These are phyloP conservation scores for Brassica incana DNA, from an alignment of 345 rosid genomes.

Conservation along the genomic window DNA sequence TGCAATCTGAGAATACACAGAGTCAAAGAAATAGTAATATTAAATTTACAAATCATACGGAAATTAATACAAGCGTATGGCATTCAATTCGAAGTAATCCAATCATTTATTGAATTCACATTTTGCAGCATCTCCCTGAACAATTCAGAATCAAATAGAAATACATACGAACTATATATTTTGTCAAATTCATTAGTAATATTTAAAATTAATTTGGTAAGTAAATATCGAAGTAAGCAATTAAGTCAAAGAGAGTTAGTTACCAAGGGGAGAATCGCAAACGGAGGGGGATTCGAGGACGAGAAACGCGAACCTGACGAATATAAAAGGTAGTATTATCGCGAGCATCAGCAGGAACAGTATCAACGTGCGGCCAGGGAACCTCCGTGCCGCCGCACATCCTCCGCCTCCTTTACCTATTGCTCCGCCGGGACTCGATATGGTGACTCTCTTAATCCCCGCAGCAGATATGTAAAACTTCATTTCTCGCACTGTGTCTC, in stretches of 20 bases:
- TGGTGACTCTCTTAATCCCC: constrained; percentile 66
- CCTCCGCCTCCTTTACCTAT: constrained; percentile 44
- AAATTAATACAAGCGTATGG: neutral
- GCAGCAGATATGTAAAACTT: constrained; percentile 70
- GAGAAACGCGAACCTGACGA: constrained; percentile 70
- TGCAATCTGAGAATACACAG: constrained; percentile 56
- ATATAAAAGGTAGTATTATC: constrained; percentile 59
- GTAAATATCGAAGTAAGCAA: neutral
- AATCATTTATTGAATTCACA: constrained; percentile 29
- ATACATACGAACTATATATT: neutral
- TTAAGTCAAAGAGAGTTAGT: neutral
- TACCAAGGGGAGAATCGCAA: constrained; percentile 62
- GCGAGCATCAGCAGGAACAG: constrained; percentile 60
- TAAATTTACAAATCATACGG: constrained; percentile 6
- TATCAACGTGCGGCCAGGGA: constrained; percentile 49
- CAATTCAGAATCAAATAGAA: neutral
- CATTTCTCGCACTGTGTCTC: constrained; percentile 38
- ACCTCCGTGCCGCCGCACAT: constrained; percentile 48
- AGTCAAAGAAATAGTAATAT: constrained; percentile 26
- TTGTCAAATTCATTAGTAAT: neutral
- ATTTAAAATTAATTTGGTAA: neutral
- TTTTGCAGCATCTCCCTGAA: constrained; percentile 4
- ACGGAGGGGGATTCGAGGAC: constrained; percentile 73
- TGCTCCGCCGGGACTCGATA: constrained; percentile 47
- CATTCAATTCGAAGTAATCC: constrained; percentile 30